A percentile compares a stretch with the other conserved stretches of the same genome.
phyloP scores from a whole-genome alignment of 352 stramenopile species.

The Globisporangium acanthophoron region DNA sequence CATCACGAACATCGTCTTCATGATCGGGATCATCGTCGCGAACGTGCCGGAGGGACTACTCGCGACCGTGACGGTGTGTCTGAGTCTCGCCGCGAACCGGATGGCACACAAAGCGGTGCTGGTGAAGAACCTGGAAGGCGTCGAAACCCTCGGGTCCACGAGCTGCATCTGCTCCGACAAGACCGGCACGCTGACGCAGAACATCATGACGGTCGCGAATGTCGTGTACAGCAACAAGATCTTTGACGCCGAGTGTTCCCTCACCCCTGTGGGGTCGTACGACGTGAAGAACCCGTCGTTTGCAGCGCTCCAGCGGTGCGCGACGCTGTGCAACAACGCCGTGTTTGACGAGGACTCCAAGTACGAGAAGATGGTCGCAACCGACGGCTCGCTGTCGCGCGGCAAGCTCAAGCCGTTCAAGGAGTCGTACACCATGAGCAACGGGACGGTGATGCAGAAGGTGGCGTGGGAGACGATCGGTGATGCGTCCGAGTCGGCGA shows the following conservation, averaged over 20 bases:
- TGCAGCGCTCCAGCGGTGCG: conserved; percentile 52
- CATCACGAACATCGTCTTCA: conserved; percentile 40
- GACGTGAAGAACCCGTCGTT: conserved; percentile 33
- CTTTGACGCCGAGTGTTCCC: conserved; percentile 71
- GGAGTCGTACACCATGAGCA: conserved; percentile 32
- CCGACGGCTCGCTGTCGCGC: conserved; percentile 36
- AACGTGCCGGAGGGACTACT: conserved; percentile 83
- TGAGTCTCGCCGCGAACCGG: conserved; percentile 67
- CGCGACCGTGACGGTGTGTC: conserved; percentile 75
- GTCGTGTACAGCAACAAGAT: conserved; percentile 70
- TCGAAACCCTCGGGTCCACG: conserved; percentile 81
- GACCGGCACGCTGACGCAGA: conserved; percentile 85
- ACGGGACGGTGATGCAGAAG: conserved; percentile 37
- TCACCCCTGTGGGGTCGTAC: conserved; percentile 42
- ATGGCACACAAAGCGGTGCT: conserved; percentile 73
- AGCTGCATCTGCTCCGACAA: conserved; percentile 91
- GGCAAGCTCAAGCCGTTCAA: conserved; percentile 61
- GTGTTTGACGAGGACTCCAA: conserved; percentile 83
- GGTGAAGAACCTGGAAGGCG: conserved; percentile 79
- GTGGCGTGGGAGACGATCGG: conserved; percentile 64
- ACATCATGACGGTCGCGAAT: conserved; percentile 88
- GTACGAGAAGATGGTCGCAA: conserved; percentile 45
- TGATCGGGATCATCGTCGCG: conserved; percentile 20
- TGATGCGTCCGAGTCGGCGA: conserved; percentile 72
- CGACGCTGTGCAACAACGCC: conserved; percentile 73